Conservation (phyloP, 2,329 filamentous ascomycete genomes). For the Lasiodiplodia gonubiensis region DNA sequence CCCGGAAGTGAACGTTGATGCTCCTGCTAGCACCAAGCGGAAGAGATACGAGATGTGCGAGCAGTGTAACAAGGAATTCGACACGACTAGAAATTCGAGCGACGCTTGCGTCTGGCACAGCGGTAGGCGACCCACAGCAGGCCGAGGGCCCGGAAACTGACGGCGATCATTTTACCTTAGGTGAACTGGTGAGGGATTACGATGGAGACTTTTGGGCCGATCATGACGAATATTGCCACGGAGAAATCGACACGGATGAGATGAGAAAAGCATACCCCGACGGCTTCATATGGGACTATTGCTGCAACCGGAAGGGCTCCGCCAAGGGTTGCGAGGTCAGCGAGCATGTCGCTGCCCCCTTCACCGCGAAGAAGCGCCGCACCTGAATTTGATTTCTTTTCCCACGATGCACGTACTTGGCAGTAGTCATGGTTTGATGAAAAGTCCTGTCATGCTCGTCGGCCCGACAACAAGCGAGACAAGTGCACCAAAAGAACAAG, state of each 20-base stretch:
- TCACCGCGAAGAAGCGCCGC: not conserved
- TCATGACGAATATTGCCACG: constrained; percentile 38
- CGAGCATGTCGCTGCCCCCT: not conserved
- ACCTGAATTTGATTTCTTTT: not conserved
- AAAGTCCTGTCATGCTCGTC: not conserved
- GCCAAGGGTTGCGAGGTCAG: constrained; percentile 32
- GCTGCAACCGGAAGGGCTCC: constrained; percentile 33
- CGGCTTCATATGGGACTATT: constrained; percentile 39
- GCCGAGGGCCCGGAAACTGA: not conserved
- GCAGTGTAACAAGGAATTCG: constrained; percentile 7
- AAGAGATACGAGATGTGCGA: not conserved
- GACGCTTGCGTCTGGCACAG: constrained; percentile 13
- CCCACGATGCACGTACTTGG: not conserved
- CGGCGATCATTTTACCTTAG: constrained; percentile 27
- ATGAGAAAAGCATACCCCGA: constrained; percentile 36
- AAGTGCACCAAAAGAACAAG: not conserved
- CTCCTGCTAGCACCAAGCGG: not conserved
- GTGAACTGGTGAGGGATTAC: constrained; percentile 35
- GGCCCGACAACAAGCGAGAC: constrained; percentile 11
- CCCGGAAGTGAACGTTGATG: not conserved
- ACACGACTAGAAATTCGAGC: not conserved
- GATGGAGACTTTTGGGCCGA: constrained; percentile 39
- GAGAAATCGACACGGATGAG: constrained; percentile 36
- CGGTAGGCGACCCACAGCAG: constrained; percentile 7
- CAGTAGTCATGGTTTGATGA: not conserved